Evolutionary conservation across 805 yeast genomes (phyloP).

Genomic region (Saturnispora ahearnii): DNA sequence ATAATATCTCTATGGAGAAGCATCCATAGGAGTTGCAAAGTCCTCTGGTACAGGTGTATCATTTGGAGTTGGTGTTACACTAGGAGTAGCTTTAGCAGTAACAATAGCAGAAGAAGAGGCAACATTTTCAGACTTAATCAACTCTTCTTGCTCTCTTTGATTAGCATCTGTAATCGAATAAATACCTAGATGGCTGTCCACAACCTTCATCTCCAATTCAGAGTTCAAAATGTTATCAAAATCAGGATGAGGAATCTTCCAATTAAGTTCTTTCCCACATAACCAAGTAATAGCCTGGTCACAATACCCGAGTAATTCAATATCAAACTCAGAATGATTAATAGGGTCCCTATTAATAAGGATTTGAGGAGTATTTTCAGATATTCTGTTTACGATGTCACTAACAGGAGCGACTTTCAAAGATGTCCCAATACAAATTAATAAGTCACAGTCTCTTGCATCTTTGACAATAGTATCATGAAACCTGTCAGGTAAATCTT

Average conservation of each 20-base stretch:
- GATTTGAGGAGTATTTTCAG: constrained; percentile 71
- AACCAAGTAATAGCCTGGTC: constrained; percentile 72
- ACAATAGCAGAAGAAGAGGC: background rate
- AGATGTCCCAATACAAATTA: constrained; percentile 84
- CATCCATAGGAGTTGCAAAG: no score
- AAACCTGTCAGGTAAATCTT: constrained; percentile 62
- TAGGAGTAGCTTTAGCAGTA: background rate
- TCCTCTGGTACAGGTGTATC: background rate
- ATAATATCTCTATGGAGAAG: no score
- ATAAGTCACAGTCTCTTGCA: constrained; percentile 58
- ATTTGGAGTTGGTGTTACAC: background rate
- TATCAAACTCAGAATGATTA: constrained; percentile 69
- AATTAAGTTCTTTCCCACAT: constrained; percentile 40
- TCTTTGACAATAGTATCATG: constrained; percentile 55
- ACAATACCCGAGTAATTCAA: constrained; percentile 67
- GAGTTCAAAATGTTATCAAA: constrained; percentile 30
- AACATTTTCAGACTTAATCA: background rate
- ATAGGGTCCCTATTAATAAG: constrained; percentile 72
- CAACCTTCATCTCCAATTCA: constrained; percentile 22
- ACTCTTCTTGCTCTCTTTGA: constrained; percentile 13
- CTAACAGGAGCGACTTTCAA: constrained; percentile 88
- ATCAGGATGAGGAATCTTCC: constrained; percentile 54
- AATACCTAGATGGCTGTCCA: constrained; percentile 28
- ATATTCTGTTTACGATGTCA: constrained; percentile 69
- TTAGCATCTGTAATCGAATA: constrained; percentile 28